Base-by-base conservation (phyloP, 768 basidiomycete genomes). In the Leccinum incarnatum region DNA sequence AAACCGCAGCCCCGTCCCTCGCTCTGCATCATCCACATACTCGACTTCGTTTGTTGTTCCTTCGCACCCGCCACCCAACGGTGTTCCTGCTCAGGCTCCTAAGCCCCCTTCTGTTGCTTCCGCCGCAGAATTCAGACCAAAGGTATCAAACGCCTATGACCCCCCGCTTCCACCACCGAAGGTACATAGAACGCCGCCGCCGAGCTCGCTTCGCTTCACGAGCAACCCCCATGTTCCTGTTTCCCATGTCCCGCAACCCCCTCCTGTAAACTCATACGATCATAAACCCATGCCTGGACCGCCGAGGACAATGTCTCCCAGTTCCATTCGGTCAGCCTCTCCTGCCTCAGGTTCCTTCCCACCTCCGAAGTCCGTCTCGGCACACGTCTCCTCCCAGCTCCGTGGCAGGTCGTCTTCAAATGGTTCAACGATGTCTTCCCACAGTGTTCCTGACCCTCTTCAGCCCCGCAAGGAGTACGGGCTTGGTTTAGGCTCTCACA, bases 101-200 rank as follows among this genome's bases (percentile, higher is more conserved):
- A 64, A 68, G 46, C 58, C 54, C 2, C 67, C 77, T 29, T 74
- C 78, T 4, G 61, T 72, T 5, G 75, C 78, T 17, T 71, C 79
- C 3, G 72, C 80, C 2, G 69, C 78, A 29, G 65, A 86, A n/a
- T 83, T 76, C 59, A 79, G 88, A 52, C 86, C 87, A 23, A 89
- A 84, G 73, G 72, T 83, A 34, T 78, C 76, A 14, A 88, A 90
- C 62, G 89, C 89, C 2, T 91, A 90, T 64, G 89, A 91, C 64
- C 89, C 89, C 2, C 89, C 89, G 32, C 81, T 91, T 58, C 83
- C 83, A 40, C 78, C 84, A 1, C 72, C 76, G 17, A 80, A 76
- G 58, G 71, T 72, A 51, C 63, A 64, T 32, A 68, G 69, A 42
- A 62, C 66, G 7, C 29, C 59, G 4, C 74, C 72, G 19, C 69